A percentile compares a stretch with the other conserved stretches of the same genome.
These are phyloP conservation scores for Saxispiralis lemnorum DNA, from an alignment of 495 filamentous ascomycete species.

Conservation along the genomic window DNA sequence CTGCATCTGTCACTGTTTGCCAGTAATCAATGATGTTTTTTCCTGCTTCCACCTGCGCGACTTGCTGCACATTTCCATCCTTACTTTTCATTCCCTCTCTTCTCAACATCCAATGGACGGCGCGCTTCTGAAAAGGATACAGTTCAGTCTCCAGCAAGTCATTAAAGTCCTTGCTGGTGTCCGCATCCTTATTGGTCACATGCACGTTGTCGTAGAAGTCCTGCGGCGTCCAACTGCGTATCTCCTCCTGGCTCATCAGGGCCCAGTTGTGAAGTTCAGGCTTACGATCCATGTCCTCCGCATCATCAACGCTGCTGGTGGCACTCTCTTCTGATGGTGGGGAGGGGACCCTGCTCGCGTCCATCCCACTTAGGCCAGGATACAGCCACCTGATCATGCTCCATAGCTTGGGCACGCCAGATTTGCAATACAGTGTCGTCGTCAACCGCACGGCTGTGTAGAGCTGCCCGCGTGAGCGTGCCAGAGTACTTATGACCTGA, in stretches of 20 bases:
- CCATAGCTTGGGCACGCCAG: background rate
- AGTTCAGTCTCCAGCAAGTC: slow-evolving; percentile 33
- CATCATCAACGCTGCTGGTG: too few relatives aligned
- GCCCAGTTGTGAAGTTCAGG: too few relatives aligned
- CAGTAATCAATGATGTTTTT: slow-evolving; percentile 25
- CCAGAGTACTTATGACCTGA: slow-evolving; percentile 1
- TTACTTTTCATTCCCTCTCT: slow-evolving; percentile 32
- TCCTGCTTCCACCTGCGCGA: background rate
- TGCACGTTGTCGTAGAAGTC: slow-evolving; percentile 53
- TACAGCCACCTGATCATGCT: background rate
- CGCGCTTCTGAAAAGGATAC: slow-evolving; percentile 55
- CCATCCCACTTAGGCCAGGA: background rate
- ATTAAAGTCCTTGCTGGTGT: slow-evolving; percentile 27
- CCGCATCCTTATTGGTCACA: slow-evolving; percentile 31
- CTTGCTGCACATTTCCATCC: background rate
- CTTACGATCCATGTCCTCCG: too few relatives aligned
- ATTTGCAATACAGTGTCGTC: slow-evolving; percentile 3
- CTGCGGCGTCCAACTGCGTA: slow-evolving; percentile 17
- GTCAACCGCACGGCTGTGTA: slow-evolving; percentile 10
- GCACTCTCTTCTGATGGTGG: too few relatives aligned
- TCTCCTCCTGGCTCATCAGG: too few relatives aligned
- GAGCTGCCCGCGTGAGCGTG: slow-evolving; percentile 4
- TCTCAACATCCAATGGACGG: slow-evolving; percentile 50
- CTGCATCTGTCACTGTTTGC: slow-evolving; percentile 26
- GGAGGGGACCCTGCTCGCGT: too few relatives aligned